Evolutionary conservation across 2,329 filamentous ascomycete genomes (phyloP).

Genomic region (Pseudocercospora macadamiae): DNA sequence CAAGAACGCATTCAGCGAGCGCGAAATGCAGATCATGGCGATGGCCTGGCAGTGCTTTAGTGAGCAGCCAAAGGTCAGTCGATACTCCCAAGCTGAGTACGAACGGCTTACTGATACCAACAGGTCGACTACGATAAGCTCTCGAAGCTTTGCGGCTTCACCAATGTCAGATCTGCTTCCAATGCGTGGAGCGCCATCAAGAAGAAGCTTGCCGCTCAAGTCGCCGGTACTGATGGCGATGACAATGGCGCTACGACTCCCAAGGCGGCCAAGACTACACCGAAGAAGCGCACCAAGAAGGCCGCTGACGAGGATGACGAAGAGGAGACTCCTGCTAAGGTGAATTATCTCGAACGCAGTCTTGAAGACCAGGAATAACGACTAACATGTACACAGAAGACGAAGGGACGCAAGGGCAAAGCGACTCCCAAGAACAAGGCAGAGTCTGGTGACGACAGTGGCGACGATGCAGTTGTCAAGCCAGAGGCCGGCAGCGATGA

Average conservation of each 20-base stretch:
- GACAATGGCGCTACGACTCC: slow-evolving; percentile 8
- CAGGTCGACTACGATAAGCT: slow-evolving; percentile 33
- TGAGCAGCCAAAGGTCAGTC: slow-evolving; percentile 42
- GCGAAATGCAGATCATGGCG: slow-evolving; percentile 31
- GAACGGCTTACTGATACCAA: neutral
- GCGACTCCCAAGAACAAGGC: slow-evolving; percentile 24
- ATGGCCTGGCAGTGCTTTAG: slow-evolving; percentile 35
- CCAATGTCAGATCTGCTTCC: slow-evolving; percentile 32
- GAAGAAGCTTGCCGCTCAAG: slow-evolving; percentile 36
- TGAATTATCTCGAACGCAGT: neutral
- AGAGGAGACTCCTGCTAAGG: slow-evolving; percentile 28
- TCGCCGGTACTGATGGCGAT: slow-evolving; percentile 7
- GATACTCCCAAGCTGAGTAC: slow-evolving; percentile 39
- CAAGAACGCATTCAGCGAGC: slow-evolving; percentile 27
- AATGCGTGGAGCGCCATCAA: slow-evolving; percentile 40
- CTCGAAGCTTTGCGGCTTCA: slow-evolving; percentile 24
- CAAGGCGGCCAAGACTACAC: slow-evolving; percentile 24
- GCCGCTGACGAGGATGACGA: slow-evolving; percentile 21
- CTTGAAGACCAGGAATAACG: neutral
- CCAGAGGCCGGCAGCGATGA: slow-evolving; percentile 23
- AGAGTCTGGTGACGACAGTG: slow-evolving; percentile 16
- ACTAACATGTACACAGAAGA: slow-evolving; percentile 24
- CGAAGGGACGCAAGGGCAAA: slow-evolving; percentile 23
- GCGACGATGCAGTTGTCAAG: slow-evolving; percentile 7
- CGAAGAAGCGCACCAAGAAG: slow-evolving; percentile 27